Evolutionary conservation across 1,139 yeast species (phyloP).

Genomic region (Hanseniaspora uvarum): DNA sequence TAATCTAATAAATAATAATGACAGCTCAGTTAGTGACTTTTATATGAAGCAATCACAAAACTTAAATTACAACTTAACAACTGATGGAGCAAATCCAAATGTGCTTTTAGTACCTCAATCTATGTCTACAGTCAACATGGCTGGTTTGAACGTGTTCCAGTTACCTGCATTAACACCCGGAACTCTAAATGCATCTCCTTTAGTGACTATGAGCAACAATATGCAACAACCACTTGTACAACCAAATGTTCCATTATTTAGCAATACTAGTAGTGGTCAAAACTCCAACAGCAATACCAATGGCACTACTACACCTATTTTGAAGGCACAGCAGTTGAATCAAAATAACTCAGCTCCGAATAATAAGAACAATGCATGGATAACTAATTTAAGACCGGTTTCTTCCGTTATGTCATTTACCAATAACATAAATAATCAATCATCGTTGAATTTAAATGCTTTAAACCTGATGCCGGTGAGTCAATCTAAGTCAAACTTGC

Average conservation of each 20-base stretch:
- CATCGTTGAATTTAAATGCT: background rate
- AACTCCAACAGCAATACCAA: background rate
- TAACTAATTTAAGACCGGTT: background rate
- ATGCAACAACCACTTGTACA: background rate
- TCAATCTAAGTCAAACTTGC: background rate
- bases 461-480: background rate
- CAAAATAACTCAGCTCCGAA: too few species aligned
- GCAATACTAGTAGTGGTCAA: background rate
- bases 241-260: background rate
- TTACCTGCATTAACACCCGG: constrained; percentile 5
- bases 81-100: background rate
- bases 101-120: background rate
- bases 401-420: background rate
- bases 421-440: background rate
- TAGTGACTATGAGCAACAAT: background rate
- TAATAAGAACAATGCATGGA: background rate
- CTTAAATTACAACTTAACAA: background rate
- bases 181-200: background rate
- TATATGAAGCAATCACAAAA: background rate
- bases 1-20: background rate
- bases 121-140: background rate
- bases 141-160: background rate
- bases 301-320: background rate
- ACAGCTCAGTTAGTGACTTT: background rate
- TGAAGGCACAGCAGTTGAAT: background rate